A percentile compares a stretch with the other conserved stretches of the same genome.
These are phyloP conservation scores for Saturnispora quitensis DNA, from an alignment of 805 yeast species.

Conservation along the genomic window DNA sequence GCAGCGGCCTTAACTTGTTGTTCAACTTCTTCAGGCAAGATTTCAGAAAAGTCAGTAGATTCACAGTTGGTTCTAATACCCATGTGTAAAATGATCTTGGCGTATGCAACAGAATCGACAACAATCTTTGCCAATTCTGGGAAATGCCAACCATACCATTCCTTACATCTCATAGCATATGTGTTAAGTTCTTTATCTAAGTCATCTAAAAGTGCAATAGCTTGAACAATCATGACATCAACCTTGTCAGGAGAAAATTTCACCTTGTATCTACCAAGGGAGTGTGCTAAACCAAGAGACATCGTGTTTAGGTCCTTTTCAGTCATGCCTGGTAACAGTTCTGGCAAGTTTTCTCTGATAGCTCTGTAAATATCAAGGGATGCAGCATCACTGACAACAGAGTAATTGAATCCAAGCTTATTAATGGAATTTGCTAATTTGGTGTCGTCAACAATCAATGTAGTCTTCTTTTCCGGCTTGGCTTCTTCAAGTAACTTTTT, in stretches of 20 bases:
- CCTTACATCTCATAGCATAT: conserved; percentile 97
- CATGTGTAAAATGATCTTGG: conserved; percentile 88
- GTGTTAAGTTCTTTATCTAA: conserved; percentile 96
- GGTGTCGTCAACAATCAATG: conserved; percentile 87
- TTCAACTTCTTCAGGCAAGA: conserved; percentile 89
- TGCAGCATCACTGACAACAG: conserved; percentile 90
- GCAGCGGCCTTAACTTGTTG: conserved; percentile 92
- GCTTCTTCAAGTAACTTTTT: conserved; percentile 66
- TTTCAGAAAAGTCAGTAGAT: conserved; percentile 80
- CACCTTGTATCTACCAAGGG: conserved; percentile 96
- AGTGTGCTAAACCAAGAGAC: conserved; percentile 98
- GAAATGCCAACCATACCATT: conserved; percentile 99
- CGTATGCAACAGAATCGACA: conserved; percentile 91
- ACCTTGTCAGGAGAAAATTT: conserved; percentile 98
- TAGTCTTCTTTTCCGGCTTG: conserved; percentile 73
- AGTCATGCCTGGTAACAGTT: conserved; percentile 84
- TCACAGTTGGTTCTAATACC: conserved; percentile 89
- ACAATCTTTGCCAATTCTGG: conserved; percentile 98
- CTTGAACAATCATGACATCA: conserved; percentile 98
- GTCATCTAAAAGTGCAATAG: conserved; percentile 93
- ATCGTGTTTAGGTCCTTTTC: conserved; percentile 81
- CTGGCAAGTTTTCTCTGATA: conserved; percentile 88
- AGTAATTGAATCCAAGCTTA: conserved; percentile 81
- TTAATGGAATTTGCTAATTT: conserved; percentile 94
- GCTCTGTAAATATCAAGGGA: conserved; percentile 93